Percentiles rank a stretch among this genome's conserved stretches.
phyloP scores from a whole-genome alignment of 2,329 filamentous ascomycete genomes.

The Acarospora socialis region DNA sequence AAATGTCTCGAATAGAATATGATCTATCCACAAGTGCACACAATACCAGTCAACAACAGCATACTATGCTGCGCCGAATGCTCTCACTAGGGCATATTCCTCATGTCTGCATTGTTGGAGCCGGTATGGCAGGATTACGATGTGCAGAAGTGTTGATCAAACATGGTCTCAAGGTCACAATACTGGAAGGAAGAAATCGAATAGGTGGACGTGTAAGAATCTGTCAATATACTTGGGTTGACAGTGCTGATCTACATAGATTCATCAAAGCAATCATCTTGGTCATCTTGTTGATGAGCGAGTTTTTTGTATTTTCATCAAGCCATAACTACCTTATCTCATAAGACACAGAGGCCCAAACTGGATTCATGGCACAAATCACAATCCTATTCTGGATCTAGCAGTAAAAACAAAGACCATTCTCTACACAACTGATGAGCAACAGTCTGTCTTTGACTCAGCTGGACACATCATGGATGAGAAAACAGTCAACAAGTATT shows the following conservation, averaged over 20 bases:
- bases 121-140: slow-evolving; percentile 44
- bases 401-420: slow-evolving; percentile 38
- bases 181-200: slow-evolving; percentile 44
- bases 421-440: slow-evolving; percentile 39
- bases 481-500: slow-evolving; percentile 21
- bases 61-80: slow-evolving; percentile 22
- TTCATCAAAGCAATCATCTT: slow-evolving; percentile 21
- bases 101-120: slow-evolving; percentile 45
- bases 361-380: slow-evolving; percentile 48
- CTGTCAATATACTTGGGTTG: too few relatives aligned
- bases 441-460: slow-evolving; percentile 33
- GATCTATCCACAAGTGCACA: too few relatives aligned
- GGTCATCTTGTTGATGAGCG: slow-evolving; percentile 44
- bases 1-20: too few relatives aligned
- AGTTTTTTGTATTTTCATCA: slow-evolving; percentile 14
- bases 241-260: slow-evolving; percentile 10
- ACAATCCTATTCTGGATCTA: slow-evolving; percentile 43
- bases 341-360: slow-evolving; percentile 44
- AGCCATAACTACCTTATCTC: slow-evolving; percentile 10
- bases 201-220: slow-evolving; percentile 42
- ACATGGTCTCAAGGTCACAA: slow-evolving; percentile 42
- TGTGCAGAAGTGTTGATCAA: slow-evolving; percentile 44
- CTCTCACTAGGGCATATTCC: slow-evolving; percentile 26
- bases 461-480: slow-evolving; percentile 29
- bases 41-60: too few relatives aligned